phyloP scores from a whole-genome alignment of 805 yeast genomes.

The Clavispora carvajalis region DNA sequence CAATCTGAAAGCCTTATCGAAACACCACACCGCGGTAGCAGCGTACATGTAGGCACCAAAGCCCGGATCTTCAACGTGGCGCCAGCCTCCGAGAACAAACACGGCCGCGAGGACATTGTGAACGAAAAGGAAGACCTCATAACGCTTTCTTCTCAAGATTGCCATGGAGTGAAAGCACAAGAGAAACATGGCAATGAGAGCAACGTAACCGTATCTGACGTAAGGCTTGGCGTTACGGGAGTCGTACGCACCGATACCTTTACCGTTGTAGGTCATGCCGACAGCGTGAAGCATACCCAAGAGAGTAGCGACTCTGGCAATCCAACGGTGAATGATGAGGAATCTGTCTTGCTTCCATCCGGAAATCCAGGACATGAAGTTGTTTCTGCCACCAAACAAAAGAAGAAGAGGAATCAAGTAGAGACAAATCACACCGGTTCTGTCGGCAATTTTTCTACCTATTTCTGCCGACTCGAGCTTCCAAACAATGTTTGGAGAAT shows the following conservation, averaged over 20 bases:
- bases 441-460: conserved; percentile 44
- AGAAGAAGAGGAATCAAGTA: conserved; percentile 51
- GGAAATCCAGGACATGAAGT: conserved; percentile 54
- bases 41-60: conserved; percentile 30
- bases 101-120: conserved; percentile 40
- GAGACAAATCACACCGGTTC: conserved; percentile 48
- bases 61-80: conserved; percentile 46
- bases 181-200: conserved; percentile 34
- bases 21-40: conserved; percentile 35
- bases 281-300: conserved; percentile 49
- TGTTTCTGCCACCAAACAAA: conserved; percentile 68
- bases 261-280: conserved; percentile 30
- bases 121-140: conserved; percentile 49
- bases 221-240: conserved; percentile 24
- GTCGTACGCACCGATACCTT: conserved; percentile 27
- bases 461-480: conserved; percentile 19
- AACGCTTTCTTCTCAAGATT: conserved; percentile 45
- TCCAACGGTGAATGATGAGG: conserved; percentile 62
- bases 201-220: conserved; percentile 32
- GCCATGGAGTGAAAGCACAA: conserved; percentile 44
- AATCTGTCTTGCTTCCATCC: conserved; percentile 63
- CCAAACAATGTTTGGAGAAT: conserved; percentile 13
- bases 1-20: conserved; percentile 36
- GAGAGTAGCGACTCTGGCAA: conserved; percentile 47
- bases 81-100: conserved; percentile 52